Base-by-base conservation (phyloP, 2,329 filamentous ascomycete genomes). In the Neofusicoccum sp. region DNA sequence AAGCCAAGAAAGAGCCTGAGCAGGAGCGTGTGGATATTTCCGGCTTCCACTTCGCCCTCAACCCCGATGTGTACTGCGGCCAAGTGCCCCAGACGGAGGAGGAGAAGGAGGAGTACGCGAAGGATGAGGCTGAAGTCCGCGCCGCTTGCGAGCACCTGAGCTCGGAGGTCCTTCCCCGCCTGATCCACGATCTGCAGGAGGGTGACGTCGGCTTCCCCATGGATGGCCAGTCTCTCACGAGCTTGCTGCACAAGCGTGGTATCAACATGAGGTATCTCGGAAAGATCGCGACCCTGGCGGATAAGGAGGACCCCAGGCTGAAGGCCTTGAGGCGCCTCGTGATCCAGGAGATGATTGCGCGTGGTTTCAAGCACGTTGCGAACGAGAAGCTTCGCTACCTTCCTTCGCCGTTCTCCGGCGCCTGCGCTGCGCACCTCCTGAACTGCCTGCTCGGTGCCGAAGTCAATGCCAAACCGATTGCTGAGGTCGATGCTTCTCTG, bases 241-340 rank as follows among this genome's bases (percentile, higher is more conserved):
- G 89, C 67, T 85, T 97, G 58, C 84, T 99, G 73, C 95, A 99
- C 82, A 97, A 97, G 83, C 91, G 94, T 45, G 95, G 95, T 79
- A 93, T 99, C 81, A 99, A 99, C 80, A 85, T 98, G 66, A 87
- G 96, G 72, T 99, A 99, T 76, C 84, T 98, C n/a, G 95, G 95
- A 68, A 90, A 88, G 77, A 79, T 99, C 66, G 90, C 92, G 11
- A 82, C 85, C 64, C 83, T 91, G 58, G 87, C 89, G 43, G 75
- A 76, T 66, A 75, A 75, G 67, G 80, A 84, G 64, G 84, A 87
- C 69, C 83, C 86, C 61, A 89, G 92, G 66, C 83, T 98, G 29
- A 82, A 88, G 69, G 93, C 93, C 66, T 83, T 99, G 70, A 88
- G 86, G 67, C 86, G 88, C 63, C 85, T 99, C 41, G 86, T 90